Evolutionary conservation across 2,329 filamentous ascomycete species (phyloP), one percentile per base, ranked within the genome.

Genomic region (Lasiodiplodia sp.): DNA sequence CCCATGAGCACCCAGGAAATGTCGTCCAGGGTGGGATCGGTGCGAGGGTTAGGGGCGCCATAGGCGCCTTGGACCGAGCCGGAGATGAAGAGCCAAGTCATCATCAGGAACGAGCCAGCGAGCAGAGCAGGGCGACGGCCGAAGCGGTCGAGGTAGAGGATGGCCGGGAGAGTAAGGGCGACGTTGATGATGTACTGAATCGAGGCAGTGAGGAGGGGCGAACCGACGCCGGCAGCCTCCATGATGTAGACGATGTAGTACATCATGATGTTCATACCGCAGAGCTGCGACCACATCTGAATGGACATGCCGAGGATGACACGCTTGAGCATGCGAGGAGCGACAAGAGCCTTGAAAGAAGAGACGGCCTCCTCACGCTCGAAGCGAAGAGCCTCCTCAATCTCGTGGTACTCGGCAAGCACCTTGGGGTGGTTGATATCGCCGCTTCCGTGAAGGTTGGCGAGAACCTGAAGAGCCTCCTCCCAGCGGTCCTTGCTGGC

Each of bases 401-500:
- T 86, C 69, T 89, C 87, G 53, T 84, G 81, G 71, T 85, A 87
- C 77, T 89, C 83, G 0, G 86, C 86, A 0, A 88, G 76, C 10
- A 90, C 87, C 69, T 84, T 83, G 16, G 85, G 81, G 66, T 87
- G 81, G 66, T 83, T 82, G 6, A 80, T 68, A 70, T 87, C 81
- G 4, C 86, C 86, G 0, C 79, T 75, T 7, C 83, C 87, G 70
- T 89, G 87, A 2, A 90, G 77, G 18, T 77, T 74, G 0, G 86
- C 86, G 21, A 67, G 64, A 14, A 69, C 49, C 38, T 58, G 34
- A 28, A 69, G 67, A 31, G 86, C 87, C 72, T 90, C 85, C 28
- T 90, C 87, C 82, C 88, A 89, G 0, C 86, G 83, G 69, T 88
- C 88, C 70, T 87, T 83, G 14, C 84, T 83, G 6, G 89, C 89